Percentiles rank a stretch among this genome's conserved stretches.
Evolutionary conservation across 495 filamentous ascomycete genomes (phyloP).

Genomic region (Penicillium canescens): DNA sequence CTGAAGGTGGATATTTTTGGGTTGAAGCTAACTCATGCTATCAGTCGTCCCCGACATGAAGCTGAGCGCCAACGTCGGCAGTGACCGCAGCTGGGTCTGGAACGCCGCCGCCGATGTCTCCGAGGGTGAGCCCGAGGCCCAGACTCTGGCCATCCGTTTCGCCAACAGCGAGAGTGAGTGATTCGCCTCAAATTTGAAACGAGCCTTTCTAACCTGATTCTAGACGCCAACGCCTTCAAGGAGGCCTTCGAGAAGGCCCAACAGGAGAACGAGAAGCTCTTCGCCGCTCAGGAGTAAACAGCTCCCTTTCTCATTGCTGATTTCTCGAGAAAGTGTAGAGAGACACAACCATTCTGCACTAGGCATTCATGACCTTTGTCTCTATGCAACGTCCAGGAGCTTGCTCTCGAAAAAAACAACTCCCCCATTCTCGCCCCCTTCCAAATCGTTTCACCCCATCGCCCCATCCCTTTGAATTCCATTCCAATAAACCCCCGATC

Average conservation of each 20-base stretch:
- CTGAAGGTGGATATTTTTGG: neutral
- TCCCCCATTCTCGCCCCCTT: conserved; percentile 15
- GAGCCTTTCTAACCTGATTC: conserved; percentile 9
- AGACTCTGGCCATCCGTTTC: conserved; percentile 95
- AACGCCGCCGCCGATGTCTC: conserved; percentile 96
- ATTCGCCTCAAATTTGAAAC: neutral
- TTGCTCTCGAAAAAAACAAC: conserved; percentile 15
- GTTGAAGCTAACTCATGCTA: conserved; percentile 18
- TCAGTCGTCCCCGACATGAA: conserved; percentile 98
- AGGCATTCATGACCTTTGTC: conserved; percentile 7
- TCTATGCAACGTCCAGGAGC: conserved; percentile 14
- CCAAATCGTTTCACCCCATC: conserved; percentile 12
- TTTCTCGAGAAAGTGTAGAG: conserved; percentile 1
- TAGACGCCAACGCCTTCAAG: conserved; percentile 97
- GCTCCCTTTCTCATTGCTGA: neutral
- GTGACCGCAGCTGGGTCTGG: conserved; percentile 99
- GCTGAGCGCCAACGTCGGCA: conserved; percentile 94
- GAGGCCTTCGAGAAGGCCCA: conserved; percentile 97
- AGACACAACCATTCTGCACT: conserved; percentile 10
- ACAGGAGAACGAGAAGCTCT: conserved; percentile 90
- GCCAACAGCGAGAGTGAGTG: conserved; percentile 94
- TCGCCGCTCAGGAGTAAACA: conserved; percentile 52
- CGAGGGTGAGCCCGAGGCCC: conserved; percentile 95
- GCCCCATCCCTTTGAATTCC: conserved; percentile 12
- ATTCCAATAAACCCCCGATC: conserved; percentile 7